Percentiles rank a stretch among this genome's conserved stretches.
Evolutionary conservation across 352 stramenopile species (phyloP).

Genomic region (Phytophthora ohioensis): DNA sequence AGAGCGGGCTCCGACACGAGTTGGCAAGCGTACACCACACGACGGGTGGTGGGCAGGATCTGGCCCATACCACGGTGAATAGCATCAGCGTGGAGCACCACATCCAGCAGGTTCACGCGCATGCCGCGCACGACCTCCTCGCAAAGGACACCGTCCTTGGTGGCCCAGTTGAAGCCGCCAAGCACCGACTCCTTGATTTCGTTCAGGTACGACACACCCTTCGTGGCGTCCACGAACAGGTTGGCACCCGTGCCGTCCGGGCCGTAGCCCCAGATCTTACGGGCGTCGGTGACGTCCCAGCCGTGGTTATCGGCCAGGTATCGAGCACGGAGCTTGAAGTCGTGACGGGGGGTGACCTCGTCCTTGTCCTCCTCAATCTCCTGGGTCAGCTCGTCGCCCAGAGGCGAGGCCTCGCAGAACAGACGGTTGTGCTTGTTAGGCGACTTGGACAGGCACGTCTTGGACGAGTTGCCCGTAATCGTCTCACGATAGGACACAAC

Average conservation of each 20-base stretch:
- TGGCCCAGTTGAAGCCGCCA: slow-evolving; percentile 99
- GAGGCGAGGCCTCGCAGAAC: slow-evolving; percentile 94
- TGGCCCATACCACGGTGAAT: slow-evolving; percentile 99
- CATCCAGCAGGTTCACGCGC: slow-evolving; percentile 99
- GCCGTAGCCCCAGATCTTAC: slow-evolving; percentile 99
- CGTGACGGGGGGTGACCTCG: slow-evolving; percentile 89
- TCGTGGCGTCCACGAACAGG: slow-evolving; percentile 98
- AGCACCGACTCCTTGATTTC: slow-evolving; percentile 99
- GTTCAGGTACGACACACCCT: slow-evolving; percentile 99
- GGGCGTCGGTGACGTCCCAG: slow-evolving; percentile 97
- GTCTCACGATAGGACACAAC: slow-evolving; percentile 99
- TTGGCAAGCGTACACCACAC: slow-evolving; percentile 98
- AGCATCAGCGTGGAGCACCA: slow-evolving; percentile 99
- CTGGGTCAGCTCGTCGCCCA: slow-evolving; percentile 95
- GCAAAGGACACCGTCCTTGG: slow-evolving; percentile 97
- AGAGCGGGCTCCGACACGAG: slow-evolving; percentile 95
- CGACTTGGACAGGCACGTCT: slow-evolving; percentile 99
- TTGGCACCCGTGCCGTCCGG: slow-evolving; percentile 99
- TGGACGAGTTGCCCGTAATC: slow-evolving; percentile 94
- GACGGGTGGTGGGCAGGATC: slow-evolving; percentile 99
- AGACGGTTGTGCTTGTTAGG: slow-evolving; percentile 99
- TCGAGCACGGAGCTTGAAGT: slow-evolving; percentile 97
- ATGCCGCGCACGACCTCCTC: slow-evolving; percentile 98
- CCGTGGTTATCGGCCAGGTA: slow-evolving; percentile 98
- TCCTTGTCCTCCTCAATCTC: slow-evolving; percentile 98